Conservation (phyloP, 352 stramenopile genomes). For the Albugo laibachii region DNA sequence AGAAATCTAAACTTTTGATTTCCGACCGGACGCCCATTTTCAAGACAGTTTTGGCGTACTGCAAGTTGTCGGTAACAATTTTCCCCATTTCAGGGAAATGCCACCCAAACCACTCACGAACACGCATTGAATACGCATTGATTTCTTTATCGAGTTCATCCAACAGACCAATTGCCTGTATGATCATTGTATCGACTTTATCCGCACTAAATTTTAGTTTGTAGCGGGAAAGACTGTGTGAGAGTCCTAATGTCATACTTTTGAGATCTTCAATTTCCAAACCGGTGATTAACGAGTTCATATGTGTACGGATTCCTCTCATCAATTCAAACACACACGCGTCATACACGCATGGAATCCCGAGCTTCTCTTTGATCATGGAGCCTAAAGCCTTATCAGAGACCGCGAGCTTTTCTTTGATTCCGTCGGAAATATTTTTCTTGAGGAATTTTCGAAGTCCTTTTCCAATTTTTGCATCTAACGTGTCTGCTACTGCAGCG, state of each 20-base stretch:
- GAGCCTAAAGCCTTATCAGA: conserved; percentile 91
- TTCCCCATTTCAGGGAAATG: conserved; percentile 95
- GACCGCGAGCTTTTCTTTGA: conserved; percentile 93
- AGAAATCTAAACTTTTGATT: conserved; percentile 87
- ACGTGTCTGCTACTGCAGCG: conserved; percentile 88
- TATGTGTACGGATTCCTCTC: conserved; percentile 91
- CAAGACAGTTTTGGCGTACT: conserved; percentile 96
- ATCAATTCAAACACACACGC: conserved; percentile 90
- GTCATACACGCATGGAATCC: conserved; percentile 85
- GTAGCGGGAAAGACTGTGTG: conserved; percentile 95
- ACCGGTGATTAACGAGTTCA: conserved; percentile 86
- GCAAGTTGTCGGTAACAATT: conserved; percentile 96
- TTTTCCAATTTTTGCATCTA: conserved; percentile 97
- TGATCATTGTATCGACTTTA: conserved; percentile 99
- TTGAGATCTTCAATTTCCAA: conserved; percentile 81
- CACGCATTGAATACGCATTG: conserved; percentile 99
- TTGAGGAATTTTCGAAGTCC: conserved; percentile 98
- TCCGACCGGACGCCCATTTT: conserved; percentile 88
- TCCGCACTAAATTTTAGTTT: conserved; percentile 99
- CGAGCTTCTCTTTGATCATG: conserved; percentile 97
- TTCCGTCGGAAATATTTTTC: conserved; percentile 93
- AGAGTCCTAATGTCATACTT: conserved; percentile 98
- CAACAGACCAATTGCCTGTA: conserved; percentile 98
- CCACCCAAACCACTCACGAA: conserved; percentile 99
- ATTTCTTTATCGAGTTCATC: conserved; percentile 99